A percentile compares a stretch with the other conserved stretches of the same genome.
Conservation (phyloP, 108 stramenopile genomes). For the Nitzschia sp. region DNA sequence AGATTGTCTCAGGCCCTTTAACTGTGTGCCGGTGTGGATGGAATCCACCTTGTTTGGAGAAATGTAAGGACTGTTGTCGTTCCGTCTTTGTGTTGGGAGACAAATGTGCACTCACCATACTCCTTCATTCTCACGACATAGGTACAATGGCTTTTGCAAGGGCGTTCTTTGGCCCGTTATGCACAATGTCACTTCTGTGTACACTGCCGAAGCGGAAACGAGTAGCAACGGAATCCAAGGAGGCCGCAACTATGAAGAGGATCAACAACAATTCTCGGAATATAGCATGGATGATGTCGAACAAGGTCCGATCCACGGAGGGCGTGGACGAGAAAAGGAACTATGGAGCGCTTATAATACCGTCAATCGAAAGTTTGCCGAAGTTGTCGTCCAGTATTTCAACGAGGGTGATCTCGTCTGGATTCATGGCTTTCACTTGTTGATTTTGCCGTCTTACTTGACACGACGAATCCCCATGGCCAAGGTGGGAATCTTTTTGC, state of each 20-base stretch:
- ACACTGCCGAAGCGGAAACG: conserved; percentile 42
- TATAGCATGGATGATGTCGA: conserved; percentile 77
- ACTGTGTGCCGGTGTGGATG: conserved; percentile 97
- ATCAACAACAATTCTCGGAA: conserved; percentile 60
- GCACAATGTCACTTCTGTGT: conserved; percentile 93
- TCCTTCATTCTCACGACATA: too few relatives aligned
- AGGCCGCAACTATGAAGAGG: conserved; percentile 26
- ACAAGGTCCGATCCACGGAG: conserved; percentile 85
- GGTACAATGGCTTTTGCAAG: conserved; percentile 98
- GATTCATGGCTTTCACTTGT: conserved; percentile 98
- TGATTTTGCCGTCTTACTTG: conserved; percentile 95
- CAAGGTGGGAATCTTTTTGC: conserved; percentile 94
- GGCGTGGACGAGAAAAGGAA: conserved; percentile 81
- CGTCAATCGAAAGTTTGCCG: conserved; percentile 91
- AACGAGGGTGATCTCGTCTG: conserved; percentile 94
- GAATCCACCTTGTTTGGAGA: conserved; percentile 79
- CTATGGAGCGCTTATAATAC: conserved; percentile 89
- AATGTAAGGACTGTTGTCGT: conserved; percentile 72
- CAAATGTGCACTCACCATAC: conserved; percentile 6
- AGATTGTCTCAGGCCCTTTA: conserved; percentile 87
- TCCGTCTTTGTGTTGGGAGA: too few relatives aligned
- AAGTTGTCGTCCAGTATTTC: conserved; percentile 83
- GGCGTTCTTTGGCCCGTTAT: conserved; percentile 95
- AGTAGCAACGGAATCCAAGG: neutral
- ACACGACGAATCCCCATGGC: conserved; percentile 87